A percentile compares a stretch with the other conserved stretches of the same genome.
Evolutionary conservation across 345 rosid species (phyloP).

Genomic region (Populus euphratica): DNA sequence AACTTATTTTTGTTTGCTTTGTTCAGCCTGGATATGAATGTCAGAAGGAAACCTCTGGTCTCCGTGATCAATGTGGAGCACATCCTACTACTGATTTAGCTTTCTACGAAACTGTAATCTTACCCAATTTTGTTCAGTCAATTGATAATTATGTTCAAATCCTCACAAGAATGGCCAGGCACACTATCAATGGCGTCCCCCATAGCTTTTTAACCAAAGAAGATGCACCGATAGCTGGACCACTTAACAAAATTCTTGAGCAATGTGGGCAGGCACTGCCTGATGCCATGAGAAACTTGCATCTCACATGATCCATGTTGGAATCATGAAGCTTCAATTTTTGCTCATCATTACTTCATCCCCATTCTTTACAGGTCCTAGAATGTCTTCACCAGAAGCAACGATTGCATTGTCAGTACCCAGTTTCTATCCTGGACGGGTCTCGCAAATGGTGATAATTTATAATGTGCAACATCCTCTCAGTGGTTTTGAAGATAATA

Average conservation of each 20-base stretch:
- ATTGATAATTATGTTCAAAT: slow-evolving; percentile 35
- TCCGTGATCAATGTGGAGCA: slow-evolving; percentile 33
- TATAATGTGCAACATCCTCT: not conserved
- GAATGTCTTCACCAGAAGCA: slow-evolving; percentile 1
- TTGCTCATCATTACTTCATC: not conserved
- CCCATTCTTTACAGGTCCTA: not conserved
- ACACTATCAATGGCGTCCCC: slow-evolving; percentile 41
- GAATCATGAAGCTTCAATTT: not conserved
- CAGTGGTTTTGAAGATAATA: not conserved
- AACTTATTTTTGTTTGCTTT: not conserved
- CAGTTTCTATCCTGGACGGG: not conserved
- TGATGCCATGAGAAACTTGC: slow-evolving; percentile 32
- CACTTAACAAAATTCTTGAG: slow-evolving; percentile 47
- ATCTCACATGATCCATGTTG: slow-evolving; percentile 7
- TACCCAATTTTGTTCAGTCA: slow-evolving; percentile 40
- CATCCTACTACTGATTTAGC: slow-evolving; percentile 31
- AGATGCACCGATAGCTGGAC: slow-evolving; percentile 32
- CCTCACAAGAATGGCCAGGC: slow-evolving; percentile 52
- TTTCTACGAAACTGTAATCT: slow-evolving; percentile 40
- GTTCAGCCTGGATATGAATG: slow-evolving; percentile 22
- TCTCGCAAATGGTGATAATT: not conserved
- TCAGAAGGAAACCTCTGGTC: slow-evolving; percentile 31
- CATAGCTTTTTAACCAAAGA: slow-evolving; percentile 45
- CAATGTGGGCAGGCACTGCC: slow-evolving; percentile 53
- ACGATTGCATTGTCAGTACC: not conserved